These are phyloP conservation scores for Digitaria exilis DNA, from an alignment of 202 grass and related monocot genomes.

Conservation along the genomic window DNA sequence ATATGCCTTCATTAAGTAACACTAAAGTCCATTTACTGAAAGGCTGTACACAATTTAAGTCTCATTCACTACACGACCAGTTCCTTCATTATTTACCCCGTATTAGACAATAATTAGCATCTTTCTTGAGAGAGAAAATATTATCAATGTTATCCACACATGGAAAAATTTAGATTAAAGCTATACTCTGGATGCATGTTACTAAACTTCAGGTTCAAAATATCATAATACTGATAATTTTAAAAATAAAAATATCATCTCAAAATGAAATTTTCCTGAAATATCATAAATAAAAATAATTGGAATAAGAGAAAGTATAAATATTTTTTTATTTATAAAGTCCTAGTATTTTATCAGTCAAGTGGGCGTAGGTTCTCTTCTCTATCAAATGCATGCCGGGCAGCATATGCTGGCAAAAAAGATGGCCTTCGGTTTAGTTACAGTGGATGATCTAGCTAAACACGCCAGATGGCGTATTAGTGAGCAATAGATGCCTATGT, in stretches of 20 bases:
- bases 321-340: neutral
- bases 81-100: neutral
- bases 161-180: neutral
- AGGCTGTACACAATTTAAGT: conserved; percentile 38
- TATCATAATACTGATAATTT: neutral
- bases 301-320: neutral
- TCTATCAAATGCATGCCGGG: too few species aligned
- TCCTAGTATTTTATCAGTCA: too few species aligned
- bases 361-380: too few species aligned
- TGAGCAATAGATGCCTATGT: neutral
- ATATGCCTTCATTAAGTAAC: conserved; percentile 38
- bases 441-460: neutral
- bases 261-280: neutral
- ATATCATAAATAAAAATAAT: neutral
- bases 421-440: too few species aligned
- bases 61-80: conserved; percentile 16
- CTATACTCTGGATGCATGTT: neutral
- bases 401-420: too few species aligned
- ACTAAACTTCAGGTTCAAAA: neutral
- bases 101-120: too few species aligned
- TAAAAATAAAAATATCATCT: neutral
- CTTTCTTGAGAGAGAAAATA: neutral
- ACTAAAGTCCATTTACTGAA: conserved; percentile 42
- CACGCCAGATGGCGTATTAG: neutral
- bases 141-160: neutral